phyloP scores from a whole-genome alignment of 768 basidiomycete genomes.

The Lactarius sanguifluus region DNA sequence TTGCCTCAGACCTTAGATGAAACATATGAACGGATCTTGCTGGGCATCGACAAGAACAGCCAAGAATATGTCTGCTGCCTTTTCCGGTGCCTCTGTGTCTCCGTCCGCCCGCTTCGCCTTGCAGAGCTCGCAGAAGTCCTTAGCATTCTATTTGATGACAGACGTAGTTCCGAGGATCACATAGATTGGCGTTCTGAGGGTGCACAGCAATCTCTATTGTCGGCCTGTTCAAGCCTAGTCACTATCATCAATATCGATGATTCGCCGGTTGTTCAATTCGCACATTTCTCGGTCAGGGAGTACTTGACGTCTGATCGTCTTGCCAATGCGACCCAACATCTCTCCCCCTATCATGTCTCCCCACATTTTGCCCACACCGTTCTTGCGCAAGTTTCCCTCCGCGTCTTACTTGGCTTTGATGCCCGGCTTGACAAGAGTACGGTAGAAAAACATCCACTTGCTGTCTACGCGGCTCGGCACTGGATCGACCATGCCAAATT shows the following conservation, averaged over 20 bases:
- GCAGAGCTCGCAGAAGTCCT: conserved; percentile 12
- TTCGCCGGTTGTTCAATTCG: neutral
- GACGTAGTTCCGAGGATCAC: neutral
- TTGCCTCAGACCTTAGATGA: conserved; percentile 1
- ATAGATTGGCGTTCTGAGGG: neutral
- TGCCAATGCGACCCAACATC: neutral
- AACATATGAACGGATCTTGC: neutral
- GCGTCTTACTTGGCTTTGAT: conserved; percentile 10
- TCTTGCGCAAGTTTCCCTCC: conserved; percentile 9
- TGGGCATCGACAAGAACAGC: neutral
- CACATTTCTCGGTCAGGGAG: conserved; percentile 20
- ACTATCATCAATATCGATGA: neutral
- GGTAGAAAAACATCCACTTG: neutral
- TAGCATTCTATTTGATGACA: neutral
- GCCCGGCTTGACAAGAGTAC: neutral
- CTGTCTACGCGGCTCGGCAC: conserved; percentile 12
- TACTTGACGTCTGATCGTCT: conserved; percentile 14
- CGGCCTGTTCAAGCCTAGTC: neutral
- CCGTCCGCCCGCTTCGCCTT: conserved; percentile 5
- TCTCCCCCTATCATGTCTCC: conserved; percentile 4
- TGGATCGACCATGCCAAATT: conserved; percentile 14
- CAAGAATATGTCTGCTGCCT: neutral
- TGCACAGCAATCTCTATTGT: neutral
- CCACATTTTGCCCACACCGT: neutral
- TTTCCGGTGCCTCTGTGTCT: neutral